Percentiles rank a stretch among this genome's conserved stretches.
Evolutionary conservation across 176 grass and related monocot species (phyloP).

Genomic region (Paspalum vaginatum): DNA sequence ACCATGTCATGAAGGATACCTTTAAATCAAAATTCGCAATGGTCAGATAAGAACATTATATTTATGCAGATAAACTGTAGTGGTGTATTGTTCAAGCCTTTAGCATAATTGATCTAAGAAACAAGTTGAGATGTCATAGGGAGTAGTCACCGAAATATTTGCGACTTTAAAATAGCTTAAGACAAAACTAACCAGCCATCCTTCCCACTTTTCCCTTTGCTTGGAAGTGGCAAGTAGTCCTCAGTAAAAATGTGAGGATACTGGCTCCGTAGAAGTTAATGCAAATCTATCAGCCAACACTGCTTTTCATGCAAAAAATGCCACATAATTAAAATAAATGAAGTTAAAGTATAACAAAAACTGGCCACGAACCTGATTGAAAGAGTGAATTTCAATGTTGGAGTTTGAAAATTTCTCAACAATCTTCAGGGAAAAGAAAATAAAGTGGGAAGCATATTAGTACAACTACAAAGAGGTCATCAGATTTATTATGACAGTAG

Average conservation of each 20-base stretch:
- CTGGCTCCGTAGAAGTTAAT: conserved; percentile 74
- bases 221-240: conserved; percentile 80
- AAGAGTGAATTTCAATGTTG: conserved; percentile 94
- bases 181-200: conserved; percentile 83
- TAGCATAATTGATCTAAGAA: background rate
- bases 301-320: conserved; percentile 20
- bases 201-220: conserved; percentile 77
- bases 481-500: background rate
- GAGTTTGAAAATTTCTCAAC: conserved; percentile 95
- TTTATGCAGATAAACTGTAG: background rate
- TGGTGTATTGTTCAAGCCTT: background rate
- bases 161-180: background rate
- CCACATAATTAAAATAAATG: conserved; percentile 12
- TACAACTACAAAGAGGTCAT: background rate
- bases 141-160: background rate
- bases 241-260: conserved; percentile 87
- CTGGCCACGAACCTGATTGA: conserved; percentile 67
- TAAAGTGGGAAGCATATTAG: conserved; percentile 30
- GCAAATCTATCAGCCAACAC: conserved; percentile 22
- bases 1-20: conserved; percentile 96
- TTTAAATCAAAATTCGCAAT: conserved; percentile 48
- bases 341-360: conserved; percentile 18
- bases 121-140: background rate
- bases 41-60: background rate
- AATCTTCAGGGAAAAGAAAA: conserved; percentile 58